phyloP scores from a whole-genome alignment of 2,329 filamentous ascomycete genomes.

The Fulvia fulva region DNA sequence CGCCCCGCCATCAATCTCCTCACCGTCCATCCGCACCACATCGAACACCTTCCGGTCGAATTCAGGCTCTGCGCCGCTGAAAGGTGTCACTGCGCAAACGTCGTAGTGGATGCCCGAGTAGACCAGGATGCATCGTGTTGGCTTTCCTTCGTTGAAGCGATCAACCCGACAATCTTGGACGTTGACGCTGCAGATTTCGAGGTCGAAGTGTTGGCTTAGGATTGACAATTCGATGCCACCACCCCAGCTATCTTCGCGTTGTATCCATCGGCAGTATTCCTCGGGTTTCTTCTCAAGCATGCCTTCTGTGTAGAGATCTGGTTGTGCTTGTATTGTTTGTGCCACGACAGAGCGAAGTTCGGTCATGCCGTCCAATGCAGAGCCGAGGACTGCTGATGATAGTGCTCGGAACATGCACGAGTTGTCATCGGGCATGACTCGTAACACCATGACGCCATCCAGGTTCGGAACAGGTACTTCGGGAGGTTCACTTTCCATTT shows the following conservation, averaged over 20 bases:
- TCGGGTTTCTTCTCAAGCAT: conserved; percentile 68
- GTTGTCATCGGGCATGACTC: conserved; percentile 96
- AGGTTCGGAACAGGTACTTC: conserved; percentile 57
- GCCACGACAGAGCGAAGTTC: conserved; percentile 75
- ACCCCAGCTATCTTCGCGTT: conserved; percentile 78
- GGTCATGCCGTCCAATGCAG: conserved; percentile 60
- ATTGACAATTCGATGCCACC: conserved; percentile 88
- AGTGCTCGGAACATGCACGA: conserved; percentile 91
- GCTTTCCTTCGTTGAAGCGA: conserved; percentile 71
- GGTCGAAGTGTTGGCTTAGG: conserved; percentile 74
- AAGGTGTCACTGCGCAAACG: conserved; percentile 71
- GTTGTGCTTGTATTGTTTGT: conserved; percentile 69
- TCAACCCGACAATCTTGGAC: conserved; percentile 66
- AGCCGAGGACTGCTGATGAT: conserved; percentile 69
- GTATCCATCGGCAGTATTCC: conserved; percentile 78
- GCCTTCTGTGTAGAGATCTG: conserved; percentile 68
- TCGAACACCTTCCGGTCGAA: conserved; percentile 76
- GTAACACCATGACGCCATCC: conserved; percentile 62
- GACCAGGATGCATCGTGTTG: conserved; percentile 70
- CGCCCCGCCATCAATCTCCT: conserved; percentile 49
- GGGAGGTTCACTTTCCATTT: conserved; percentile 55
- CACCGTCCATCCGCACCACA: conserved; percentile 34
- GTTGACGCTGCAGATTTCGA: conserved; percentile 82
- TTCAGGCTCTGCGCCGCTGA: conserved; percentile 61
- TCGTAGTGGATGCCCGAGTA: conserved; percentile 96